Evolutionary conservation across 495 filamentous ascomycete genomes (phyloP).

Genomic region (Trichoderma asperelloides): DNA sequence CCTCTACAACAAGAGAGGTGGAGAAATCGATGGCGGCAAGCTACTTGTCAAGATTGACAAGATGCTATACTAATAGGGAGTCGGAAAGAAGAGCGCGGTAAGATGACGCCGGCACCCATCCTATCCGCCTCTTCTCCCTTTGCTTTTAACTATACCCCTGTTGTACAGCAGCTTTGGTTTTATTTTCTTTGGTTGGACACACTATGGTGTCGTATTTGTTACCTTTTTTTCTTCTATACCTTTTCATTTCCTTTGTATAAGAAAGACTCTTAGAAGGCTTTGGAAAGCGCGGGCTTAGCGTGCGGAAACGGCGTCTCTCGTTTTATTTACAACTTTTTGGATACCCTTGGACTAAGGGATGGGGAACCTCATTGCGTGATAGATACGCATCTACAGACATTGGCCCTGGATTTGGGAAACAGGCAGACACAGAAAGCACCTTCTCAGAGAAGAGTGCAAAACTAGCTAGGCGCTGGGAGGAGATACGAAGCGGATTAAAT

Average conservation of each 20-base stretch:
- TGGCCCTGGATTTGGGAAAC: too few relatives aligned
- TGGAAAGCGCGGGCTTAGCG: not conserved
- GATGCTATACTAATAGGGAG: constrained; percentile 17
- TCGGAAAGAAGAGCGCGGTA: not conserved
- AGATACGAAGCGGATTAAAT: too few relatives aligned
- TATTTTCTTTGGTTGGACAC: not conserved
- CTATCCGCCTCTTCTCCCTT: not conserved
- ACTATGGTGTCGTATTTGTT: too few relatives aligned
- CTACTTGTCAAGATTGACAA: constrained; percentile 59
- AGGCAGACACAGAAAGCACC: too few relatives aligned
- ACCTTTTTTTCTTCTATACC: not conserved
- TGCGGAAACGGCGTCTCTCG: not conserved
- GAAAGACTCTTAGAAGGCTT: not conserved
- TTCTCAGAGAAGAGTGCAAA: too few relatives aligned
- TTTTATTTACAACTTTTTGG: not conserved
- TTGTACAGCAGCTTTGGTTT: not conserved
- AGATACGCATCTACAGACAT: too few relatives aligned
- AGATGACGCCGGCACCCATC: not conserved
- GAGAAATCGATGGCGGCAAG: constrained; percentile 45
- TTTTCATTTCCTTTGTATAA: not conserved
- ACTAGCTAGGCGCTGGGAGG: too few relatives aligned
- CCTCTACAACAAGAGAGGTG: constrained; percentile 55
- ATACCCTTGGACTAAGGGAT: not conserved
- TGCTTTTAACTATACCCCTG: not conserved
- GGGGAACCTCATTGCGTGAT: too few relatives aligned